Evolutionary conservation across 805 yeast genomes (phyloP).

Genomic region (Brettanomyces anomalus): DNA sequence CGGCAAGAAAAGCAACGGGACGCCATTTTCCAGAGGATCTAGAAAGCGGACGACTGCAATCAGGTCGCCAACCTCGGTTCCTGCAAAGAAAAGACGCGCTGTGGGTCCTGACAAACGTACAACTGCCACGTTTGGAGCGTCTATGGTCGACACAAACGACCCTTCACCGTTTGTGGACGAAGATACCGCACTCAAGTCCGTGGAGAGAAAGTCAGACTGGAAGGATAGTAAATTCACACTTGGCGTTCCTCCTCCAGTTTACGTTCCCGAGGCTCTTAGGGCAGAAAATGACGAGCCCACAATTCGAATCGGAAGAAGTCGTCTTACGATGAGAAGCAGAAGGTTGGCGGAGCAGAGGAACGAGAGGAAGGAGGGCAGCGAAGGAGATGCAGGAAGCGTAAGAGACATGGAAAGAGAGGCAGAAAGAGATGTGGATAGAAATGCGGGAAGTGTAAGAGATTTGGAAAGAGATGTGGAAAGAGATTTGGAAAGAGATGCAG

Average conservation of each 20-base stretch:
- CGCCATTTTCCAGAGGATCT: background rate
- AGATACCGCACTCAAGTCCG: no score
- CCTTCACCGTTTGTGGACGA: background rate
- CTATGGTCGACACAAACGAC: background rate
- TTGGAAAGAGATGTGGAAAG: background rate
- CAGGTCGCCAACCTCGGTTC: background rate
- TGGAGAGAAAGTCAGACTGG: background rate
- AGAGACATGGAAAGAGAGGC: background rate
- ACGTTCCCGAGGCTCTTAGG: constrained; percentile 9
- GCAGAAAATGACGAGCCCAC: constrained; percentile 22
- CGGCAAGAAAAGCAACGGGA: background rate
- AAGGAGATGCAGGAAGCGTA: background rate
- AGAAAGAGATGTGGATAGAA: background rate
- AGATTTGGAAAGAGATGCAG: background rate
- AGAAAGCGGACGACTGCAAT: background rate
- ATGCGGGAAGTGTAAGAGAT: background rate
- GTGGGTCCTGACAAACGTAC: background rate
- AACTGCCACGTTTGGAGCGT: constrained; percentile 1
- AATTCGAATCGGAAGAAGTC: constrained; percentile 16
- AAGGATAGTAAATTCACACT: constrained; percentile 6
- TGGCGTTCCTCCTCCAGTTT: constrained; percentile 16
- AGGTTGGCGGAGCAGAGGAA: background rate
- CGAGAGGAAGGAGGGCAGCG: background rate
- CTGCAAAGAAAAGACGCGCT: background rate
- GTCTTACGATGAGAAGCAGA: background rate